Percentiles rank a stretch among this genome's conserved stretches.
Evolutionary conservation across 2,329 filamentous ascomycete species (phyloP).

Genomic region (Colletotrichum lupini): DNA sequence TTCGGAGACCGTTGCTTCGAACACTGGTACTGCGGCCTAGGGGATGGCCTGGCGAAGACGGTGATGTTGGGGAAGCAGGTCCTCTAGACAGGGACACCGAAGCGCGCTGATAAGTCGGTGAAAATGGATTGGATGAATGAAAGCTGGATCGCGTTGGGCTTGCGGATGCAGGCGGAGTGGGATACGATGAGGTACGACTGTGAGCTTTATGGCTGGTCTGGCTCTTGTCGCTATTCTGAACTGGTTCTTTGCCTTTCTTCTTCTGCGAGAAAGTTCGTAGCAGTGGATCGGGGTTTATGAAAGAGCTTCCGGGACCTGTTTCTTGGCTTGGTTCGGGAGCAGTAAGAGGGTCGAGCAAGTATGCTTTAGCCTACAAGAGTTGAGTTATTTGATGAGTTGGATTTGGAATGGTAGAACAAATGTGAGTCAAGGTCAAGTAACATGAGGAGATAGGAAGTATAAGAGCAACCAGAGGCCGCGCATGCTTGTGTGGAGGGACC

Average conservation of each 20-base stretch:
- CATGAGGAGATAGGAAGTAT: constrained; percentile 4
- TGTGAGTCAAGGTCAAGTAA: background rate
- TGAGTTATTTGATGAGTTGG: constrained; percentile 8
- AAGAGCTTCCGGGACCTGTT: constrained; percentile 71
- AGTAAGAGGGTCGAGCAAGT: constrained; percentile 76
- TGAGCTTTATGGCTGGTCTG: constrained; percentile 15
- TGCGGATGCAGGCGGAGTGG: constrained; percentile 65
- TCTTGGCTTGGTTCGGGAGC: constrained; percentile 75
- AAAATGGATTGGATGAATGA: constrained; percentile 57
- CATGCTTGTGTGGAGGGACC: constrained; percentile 27
- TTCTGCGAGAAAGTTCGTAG: constrained; percentile 39
- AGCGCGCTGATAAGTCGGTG: constrained; percentile 43
- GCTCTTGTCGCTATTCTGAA: constrained; percentile 5
- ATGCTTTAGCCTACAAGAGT: constrained; percentile 66
- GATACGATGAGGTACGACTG: constrained; percentile 37
- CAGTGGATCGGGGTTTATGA: constrained; percentile 51
- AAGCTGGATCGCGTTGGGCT: constrained; percentile 61
- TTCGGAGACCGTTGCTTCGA: constrained; percentile 44
- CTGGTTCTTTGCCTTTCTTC: constrained; percentile 37
- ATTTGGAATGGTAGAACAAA: background rate
- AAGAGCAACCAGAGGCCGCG: constrained; percentile 18
- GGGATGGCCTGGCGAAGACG: constrained; percentile 36
- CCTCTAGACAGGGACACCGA: constrained; percentile 39
- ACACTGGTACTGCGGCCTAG: constrained; percentile 39
- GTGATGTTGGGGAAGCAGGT: constrained; percentile 27